phyloP scores from a whole-genome alignment of 805 yeast species.

The Kodamaea restingae region DNA sequence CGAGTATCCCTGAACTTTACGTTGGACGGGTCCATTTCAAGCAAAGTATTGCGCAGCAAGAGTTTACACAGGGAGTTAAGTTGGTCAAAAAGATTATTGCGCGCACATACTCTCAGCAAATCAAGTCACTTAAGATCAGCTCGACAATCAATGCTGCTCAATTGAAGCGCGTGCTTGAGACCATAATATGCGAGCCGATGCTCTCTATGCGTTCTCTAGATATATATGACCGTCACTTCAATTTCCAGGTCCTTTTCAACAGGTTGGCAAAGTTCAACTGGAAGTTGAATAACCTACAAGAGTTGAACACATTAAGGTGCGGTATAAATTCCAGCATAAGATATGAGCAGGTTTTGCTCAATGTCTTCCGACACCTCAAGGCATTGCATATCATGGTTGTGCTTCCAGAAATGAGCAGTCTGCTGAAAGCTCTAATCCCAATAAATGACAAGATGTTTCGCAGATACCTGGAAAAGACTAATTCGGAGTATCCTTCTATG shows the following conservation, averaged over 20 bases:
- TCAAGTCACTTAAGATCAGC: constrained; percentile 20
- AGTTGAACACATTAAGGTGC: constrained; percentile 21
- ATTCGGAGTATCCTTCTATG: constrained; percentile 10
- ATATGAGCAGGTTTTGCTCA: constrained; percentile 18
- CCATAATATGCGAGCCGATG: constrained; percentile 21
- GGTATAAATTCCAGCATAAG: constrained; percentile 24
- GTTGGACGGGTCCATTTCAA: constrained; percentile 19
- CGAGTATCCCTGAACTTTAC: constrained; percentile 26
- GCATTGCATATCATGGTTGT: constrained; percentile 21
- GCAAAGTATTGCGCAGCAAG: constrained; percentile 22
- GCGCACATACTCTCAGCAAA: constrained; percentile 13
- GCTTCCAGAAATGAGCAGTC: constrained; percentile 15
- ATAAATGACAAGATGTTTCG: constrained; percentile 13
- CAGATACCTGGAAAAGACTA: background rate
- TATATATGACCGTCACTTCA: constrained; percentile 23
- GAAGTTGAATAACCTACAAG: constrained; percentile 20
- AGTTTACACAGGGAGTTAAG: constrained; percentile 27
- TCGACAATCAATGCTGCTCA: constrained; percentile 20
- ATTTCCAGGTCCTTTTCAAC: constrained; percentile 22
- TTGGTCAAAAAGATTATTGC: constrained; percentile 23
- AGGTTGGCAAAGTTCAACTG: constrained; percentile 25
- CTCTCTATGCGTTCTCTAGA: constrained; percentile 24
- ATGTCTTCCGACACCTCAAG: constrained; percentile 21
- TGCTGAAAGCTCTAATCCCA: constrained; percentile 18
- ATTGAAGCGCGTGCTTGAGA: constrained; percentile 25